Percentiles rank a stretch among this genome's conserved stretches.
These are phyloP conservation scores for Calonectria hawksworthii DNA, from an alignment of 2,329 filamentous ascomycete genomes.

Conservation along the genomic window DNA sequence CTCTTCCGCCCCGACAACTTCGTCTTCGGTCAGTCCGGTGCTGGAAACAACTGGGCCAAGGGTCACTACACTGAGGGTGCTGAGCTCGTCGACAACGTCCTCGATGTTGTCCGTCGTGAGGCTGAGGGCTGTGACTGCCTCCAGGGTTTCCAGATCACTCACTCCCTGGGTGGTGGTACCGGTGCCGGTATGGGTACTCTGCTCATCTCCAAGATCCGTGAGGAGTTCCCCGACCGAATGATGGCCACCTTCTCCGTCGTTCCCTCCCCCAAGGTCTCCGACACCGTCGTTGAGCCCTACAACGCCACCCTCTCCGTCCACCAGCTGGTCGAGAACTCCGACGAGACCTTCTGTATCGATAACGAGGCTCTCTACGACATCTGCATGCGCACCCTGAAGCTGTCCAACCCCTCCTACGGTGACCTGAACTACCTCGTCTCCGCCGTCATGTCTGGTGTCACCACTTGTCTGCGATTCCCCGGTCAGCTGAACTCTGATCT, in stretches of 20 bases:
- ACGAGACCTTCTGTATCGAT: constrained; percentile 99
- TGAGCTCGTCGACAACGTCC: constrained; percentile 97
- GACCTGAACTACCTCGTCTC: constrained; percentile 99
- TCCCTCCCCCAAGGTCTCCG: constrained; percentile 98
- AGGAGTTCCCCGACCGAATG: constrained; percentile 99
- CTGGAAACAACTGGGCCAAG: constrained; percentile 99
- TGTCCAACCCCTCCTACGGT: constrained; percentile 97
- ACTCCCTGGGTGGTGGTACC: constrained; percentile 99
- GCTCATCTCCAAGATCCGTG: constrained; percentile 99
- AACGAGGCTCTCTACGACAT: constrained; percentile 99
- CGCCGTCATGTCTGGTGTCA: constrained; percentile 99
- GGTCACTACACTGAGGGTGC: constrained; percentile 99
- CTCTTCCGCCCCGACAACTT: constrained; percentile 99
- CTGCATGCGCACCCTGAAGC: constrained; percentile 99
- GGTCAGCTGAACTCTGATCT: constrained; percentile 99
- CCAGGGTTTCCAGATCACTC: constrained; percentile 99
- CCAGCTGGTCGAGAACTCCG: constrained; percentile 99
- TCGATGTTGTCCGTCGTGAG: constrained; percentile 98
- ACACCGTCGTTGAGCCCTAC: constrained; percentile 99
- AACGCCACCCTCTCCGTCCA: constrained; percentile 99
- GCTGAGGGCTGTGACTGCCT: constrained; percentile 99
- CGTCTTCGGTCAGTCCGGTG: constrained; percentile 99
- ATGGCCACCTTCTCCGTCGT: constrained; percentile 99
- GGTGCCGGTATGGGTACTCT: constrained; percentile 99
- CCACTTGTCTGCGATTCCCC: constrained; percentile 98